Evolutionary conservation across 345 rosid genomes (phyloP).

Genomic region (Anastatica hierochuntica): DNA sequence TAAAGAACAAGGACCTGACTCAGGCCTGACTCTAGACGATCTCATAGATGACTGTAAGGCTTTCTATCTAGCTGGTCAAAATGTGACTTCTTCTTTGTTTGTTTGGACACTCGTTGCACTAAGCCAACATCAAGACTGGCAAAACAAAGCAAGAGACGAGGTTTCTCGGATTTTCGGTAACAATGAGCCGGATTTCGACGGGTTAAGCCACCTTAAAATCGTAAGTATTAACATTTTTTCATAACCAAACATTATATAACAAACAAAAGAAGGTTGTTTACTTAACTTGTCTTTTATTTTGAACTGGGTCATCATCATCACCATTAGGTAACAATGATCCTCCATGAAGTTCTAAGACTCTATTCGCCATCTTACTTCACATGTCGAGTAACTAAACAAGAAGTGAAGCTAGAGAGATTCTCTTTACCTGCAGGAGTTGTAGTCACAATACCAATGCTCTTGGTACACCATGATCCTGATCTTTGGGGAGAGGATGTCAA

Average conservation of each 20-base stretch:
- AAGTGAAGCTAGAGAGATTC: slow-evolving; percentile 28
- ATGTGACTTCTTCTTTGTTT: slow-evolving; percentile 39
- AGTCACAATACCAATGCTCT: slow-evolving; percentile 26
- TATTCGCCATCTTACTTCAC: slow-evolving; percentile 28
- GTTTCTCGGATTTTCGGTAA: slow-evolving; percentile 27
- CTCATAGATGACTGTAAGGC: slow-evolving; percentile 55
- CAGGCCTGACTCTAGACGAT: slow-evolving; percentile 26
- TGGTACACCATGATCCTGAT: slow-evolving; percentile 32
- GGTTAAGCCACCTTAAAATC: slow-evolving; percentile 28
- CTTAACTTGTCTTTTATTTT: background rate
- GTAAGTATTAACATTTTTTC: slow-evolving; percentile 22
- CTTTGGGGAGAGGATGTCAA: slow-evolving; percentile 35
- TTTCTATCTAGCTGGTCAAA: slow-evolving; percentile 65
- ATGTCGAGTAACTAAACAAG: slow-evolving; percentile 24
- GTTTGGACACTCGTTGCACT: slow-evolving; percentile 46
- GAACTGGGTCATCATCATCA: too few relatives aligned
- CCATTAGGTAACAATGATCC: slow-evolving; percentile 27
- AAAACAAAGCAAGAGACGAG: slow-evolving; percentile 44
- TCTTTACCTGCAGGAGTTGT: slow-evolving; percentile 27
- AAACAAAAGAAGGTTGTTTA: background rate
- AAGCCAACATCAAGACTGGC: slow-evolving; percentile 49
- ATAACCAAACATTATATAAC: background rate
- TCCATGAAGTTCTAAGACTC: slow-evolving; percentile 27
- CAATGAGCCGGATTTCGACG: slow-evolving; percentile 33
- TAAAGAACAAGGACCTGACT: slow-evolving; percentile 21